Evolutionary conservation across 1,139 yeast species (phyloP).

Genomic region (Tardiomyces digboiensis): DNA sequence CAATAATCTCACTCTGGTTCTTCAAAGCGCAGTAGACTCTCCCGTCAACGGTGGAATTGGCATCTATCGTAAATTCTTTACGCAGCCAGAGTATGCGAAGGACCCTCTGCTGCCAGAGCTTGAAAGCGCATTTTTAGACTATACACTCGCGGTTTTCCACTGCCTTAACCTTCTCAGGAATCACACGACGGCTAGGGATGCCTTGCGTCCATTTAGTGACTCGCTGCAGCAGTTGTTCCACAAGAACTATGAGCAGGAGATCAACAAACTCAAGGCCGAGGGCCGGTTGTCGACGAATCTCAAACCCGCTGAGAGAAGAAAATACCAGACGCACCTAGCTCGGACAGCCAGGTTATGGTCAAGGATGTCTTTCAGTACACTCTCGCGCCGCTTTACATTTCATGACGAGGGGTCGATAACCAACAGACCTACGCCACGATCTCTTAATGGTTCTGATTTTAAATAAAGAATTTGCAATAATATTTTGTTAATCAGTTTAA

Average conservation of each 20-base stretch:
- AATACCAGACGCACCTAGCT: background rate
- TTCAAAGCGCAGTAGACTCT: conserved; percentile 85
- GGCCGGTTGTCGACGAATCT: background rate
- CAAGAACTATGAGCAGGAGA: conserved; percentile 62
- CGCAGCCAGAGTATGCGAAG: conserved; percentile 9
- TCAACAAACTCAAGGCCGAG: conserved; percentile 17
- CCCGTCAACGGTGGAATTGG: conserved; percentile 94
- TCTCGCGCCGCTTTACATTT: background rate
- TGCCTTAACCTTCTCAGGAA: conserved; percentile 63
- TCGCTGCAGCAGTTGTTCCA: conserved; percentile 54
- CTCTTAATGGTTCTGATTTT: no score
- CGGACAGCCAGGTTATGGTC: background rate
- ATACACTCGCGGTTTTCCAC: conserved; percentile 54
- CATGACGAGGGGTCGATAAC: no score
- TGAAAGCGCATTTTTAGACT: conserved; percentile 56
- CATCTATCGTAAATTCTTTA: conserved; percentile 64
- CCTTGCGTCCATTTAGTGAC: conserved; percentile 54
- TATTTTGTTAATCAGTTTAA: no score
- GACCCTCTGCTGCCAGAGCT: conserved; percentile 42
- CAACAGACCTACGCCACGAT: no score
- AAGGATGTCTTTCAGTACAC: background rate
- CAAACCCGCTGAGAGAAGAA: background rate
- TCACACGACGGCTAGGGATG: conserved; percentile 39
- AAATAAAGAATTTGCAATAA: no score
- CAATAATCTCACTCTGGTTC: conserved; percentile 58